These are phyloP conservation scores for Aspergillus sp. DNA, from an alignment of 2,329 filamentous ascomycete species.

Conservation along the genomic window DNA sequence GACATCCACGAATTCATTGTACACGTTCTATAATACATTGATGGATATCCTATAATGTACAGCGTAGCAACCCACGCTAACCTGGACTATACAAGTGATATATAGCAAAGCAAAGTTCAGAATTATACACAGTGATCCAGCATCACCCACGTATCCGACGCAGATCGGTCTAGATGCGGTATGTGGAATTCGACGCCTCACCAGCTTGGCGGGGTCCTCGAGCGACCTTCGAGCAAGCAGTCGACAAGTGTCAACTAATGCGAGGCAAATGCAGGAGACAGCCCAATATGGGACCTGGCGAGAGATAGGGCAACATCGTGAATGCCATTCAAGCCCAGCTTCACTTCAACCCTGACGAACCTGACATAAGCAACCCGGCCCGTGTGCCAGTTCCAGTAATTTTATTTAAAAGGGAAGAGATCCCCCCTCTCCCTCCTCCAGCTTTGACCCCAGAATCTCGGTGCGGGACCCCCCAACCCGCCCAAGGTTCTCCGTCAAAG, in stretches of 20 bases:
- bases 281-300: neutral
- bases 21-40: too few species aligned
- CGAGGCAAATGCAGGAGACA: neutral
- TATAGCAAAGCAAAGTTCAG: too few species aligned
- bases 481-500: neutral
- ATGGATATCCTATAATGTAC: too few species aligned
- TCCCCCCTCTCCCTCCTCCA: neutral
- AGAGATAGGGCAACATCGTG: neutral
- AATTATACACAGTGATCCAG: too few species aligned
- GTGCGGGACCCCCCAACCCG: neutral
- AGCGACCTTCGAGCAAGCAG: neutral
- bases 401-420: too few species aligned
- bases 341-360: neutral
- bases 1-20: too few species aligned
- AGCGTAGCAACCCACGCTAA: too few species aligned
- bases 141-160: neutral
- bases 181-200: neutral
- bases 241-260: neutral
- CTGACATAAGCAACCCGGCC: neutral
- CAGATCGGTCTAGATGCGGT: neutral
- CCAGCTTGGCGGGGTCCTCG: neutral
- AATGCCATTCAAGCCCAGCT: neutral
- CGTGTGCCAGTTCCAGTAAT: neutral
- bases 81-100: neutral
- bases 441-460: neutral